Evolutionary conservation across 352 stramenopile genomes (phyloP).

Genomic region (Globisporangium solare): DNA sequence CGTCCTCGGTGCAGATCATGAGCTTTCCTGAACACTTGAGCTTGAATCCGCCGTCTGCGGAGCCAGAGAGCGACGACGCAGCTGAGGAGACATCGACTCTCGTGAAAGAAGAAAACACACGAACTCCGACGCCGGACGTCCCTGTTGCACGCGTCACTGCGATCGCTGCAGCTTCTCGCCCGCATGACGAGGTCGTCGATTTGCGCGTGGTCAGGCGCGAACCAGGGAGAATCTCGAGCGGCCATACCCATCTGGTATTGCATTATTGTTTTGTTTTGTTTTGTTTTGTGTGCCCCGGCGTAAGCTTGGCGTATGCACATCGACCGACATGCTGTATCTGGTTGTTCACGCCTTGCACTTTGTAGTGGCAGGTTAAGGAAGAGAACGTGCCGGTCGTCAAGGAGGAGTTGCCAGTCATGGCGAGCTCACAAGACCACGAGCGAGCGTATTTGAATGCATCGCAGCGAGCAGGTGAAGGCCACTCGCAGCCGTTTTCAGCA

Average conservation of each 20-base stretch:
- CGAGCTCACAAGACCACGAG: not conserved
- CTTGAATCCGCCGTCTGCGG: conserved; percentile 18
- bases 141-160: not conserved
- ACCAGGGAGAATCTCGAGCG: not conserved
- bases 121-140: not conserved
- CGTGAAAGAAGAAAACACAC: conserved; percentile 6
- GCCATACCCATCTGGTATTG: not conserved
- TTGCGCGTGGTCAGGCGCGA: not conserved
- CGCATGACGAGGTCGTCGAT: not conserved
- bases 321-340: not conserved
- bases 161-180: not conserved
- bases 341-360: not conserved
- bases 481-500: conserved; percentile 4
- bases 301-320: not conserved
- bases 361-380: conserved; percentile 3
- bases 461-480: not conserved
- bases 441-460: not conserved
- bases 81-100: conserved; percentile 6
- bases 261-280: too few relatives aligned
- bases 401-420: conserved; percentile 1
- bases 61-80: conserved; percentile 18
- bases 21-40: conserved; percentile 75
- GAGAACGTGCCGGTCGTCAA: conserved; percentile 2
- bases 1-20: conserved; percentile 43
- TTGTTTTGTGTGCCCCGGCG: too few relatives aligned